Evolutionary conservation across 768 basidiomycete genomes (phyloP).

Genomic region (Tulasnella sp.): DNA sequence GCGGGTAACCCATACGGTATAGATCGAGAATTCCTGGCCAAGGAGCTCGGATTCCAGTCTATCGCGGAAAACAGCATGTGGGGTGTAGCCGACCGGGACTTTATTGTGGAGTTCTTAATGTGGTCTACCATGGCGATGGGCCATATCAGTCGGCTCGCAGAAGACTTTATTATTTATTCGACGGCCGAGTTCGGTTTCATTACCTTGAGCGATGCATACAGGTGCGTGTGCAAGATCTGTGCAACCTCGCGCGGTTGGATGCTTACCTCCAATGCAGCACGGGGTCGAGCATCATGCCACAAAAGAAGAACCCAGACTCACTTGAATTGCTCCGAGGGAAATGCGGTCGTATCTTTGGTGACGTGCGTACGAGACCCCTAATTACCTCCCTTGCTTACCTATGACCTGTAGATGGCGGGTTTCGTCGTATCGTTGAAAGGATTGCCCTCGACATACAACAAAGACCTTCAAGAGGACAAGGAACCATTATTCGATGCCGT

Average conservation of each 20-base stretch:
- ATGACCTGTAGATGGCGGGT: slow-evolving; percentile 67
- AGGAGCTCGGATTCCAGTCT: slow-evolving; percentile 77
- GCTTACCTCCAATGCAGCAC: slow-evolving; percentile 42
- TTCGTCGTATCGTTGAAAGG: slow-evolving; percentile 97
- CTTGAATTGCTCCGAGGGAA: slow-evolving; percentile 92
- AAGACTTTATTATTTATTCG: slow-evolving; percentile 94
- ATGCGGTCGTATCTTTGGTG: slow-evolving; percentile 85
- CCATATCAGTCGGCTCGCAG: slow-evolving; percentile 88
- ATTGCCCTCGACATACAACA: slow-evolving; percentile 97
- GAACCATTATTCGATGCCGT: slow-evolving; percentile 93
- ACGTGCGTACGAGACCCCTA: slow-evolving; percentile 36
- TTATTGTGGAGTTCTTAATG: slow-evolving; percentile 94
- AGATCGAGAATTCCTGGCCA: slow-evolving; percentile 83
- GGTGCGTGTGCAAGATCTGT: slow-evolving; percentile 35
- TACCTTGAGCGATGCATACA: slow-evolving; percentile 93
- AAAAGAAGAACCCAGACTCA: slow-evolving; percentile 98
- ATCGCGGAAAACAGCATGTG: slow-evolving; percentile 94
- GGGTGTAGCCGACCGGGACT: slow-evolving; percentile 94
- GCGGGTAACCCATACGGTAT: slow-evolving; percentile 94
- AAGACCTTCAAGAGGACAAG: slow-evolving; percentile 97
- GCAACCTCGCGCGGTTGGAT: background rate
- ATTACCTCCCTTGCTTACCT: slow-evolving; percentile 6
- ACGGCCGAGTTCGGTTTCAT: slow-evolving; percentile 96
- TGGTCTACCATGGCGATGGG: slow-evolving; percentile 88
- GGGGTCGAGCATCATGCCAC: slow-evolving; percentile 99